Percentiles rank a stretch among this genome's conserved stretches.
Conservation (phyloP, 2,329 filamentous ascomycete species). For the Phaeosphaeriaceae sp. region DNA sequence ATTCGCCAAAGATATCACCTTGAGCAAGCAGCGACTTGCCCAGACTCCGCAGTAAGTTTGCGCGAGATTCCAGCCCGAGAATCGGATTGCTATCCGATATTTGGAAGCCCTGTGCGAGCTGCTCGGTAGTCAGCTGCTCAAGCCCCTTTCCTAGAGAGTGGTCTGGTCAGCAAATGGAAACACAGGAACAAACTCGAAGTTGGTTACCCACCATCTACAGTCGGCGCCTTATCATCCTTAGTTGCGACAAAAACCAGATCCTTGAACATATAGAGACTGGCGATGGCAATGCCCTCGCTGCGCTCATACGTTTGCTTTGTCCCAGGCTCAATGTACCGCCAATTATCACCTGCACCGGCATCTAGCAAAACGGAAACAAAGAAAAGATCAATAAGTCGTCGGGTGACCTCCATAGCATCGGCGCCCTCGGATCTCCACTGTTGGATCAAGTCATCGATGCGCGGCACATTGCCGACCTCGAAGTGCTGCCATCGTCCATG, state of each 20-base stretch:
- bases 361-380: slow-evolving; percentile 81
- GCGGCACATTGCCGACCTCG: slow-evolving; percentile 74
- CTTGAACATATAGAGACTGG: slow-evolving; percentile 89
- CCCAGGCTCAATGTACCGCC: slow-evolving; percentile 88
- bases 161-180: background rate
- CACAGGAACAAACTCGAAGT: background rate
- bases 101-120: slow-evolving; percentile 80
- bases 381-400: slow-evolving; percentile 78
- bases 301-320: slow-evolving; percentile 79
- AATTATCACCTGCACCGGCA: slow-evolving; percentile 84
- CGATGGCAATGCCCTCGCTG: slow-evolving; percentile 84
- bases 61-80: slow-evolving; percentile 83
- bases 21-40: slow-evolving; percentile 76
- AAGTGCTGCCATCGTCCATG: slow-evolving; percentile 86
- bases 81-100: slow-evolving; percentile 75
- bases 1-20: slow-evolving; percentile 76
- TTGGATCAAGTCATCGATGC: slow-evolving; percentile 71
- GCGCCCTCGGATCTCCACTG: slow-evolving; percentile 63
- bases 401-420: slow-evolving; percentile 74
- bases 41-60: slow-evolving; percentile 76
- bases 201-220: slow-evolving; percentile 69
- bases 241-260: slow-evolving; percentile 77
- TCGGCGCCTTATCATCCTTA: slow-evolving; percentile 76
- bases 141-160: slow-evolving; percentile 61
- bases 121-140: slow-evolving; percentile 72